Evolutionary conservation across 345 rosid species (phyloP).

Genomic region (Rhodamnia argentea): DNA sequence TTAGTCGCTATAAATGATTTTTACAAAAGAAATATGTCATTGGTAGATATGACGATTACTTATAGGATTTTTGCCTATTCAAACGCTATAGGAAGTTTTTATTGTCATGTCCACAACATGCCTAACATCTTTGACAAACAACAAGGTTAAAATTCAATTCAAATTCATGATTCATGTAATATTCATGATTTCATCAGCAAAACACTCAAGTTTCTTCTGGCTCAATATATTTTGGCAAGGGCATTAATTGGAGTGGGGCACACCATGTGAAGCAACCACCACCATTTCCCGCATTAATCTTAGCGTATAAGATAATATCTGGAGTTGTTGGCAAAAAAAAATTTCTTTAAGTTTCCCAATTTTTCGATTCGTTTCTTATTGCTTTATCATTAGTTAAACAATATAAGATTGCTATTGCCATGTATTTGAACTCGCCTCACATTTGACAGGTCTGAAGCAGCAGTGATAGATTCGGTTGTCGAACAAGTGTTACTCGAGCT

Average conservation of each 20-base stretch:
- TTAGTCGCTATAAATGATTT: background rate
- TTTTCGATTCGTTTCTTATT: background rate
- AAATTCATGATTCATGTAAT: background rate
- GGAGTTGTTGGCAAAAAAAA: background rate
- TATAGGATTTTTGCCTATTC: background rate
- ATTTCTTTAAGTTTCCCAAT: background rate
- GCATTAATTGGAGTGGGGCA: background rate
- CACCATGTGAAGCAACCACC: background rate
- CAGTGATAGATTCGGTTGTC: background rate
- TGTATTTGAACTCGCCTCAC: background rate
- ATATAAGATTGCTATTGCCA: background rate
- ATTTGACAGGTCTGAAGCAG: background rate
- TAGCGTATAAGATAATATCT: background rate
- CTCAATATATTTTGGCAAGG: background rate
- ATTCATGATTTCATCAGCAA: background rate
- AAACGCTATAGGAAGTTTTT: background rate
- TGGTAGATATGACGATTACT: background rate
- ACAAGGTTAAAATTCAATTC: background rate
- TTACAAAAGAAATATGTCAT: background rate
- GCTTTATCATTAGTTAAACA: background rate
- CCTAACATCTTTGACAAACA: background rate
- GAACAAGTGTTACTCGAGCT: accelerated
- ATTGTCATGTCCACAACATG: background rate
- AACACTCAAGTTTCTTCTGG: background rate
- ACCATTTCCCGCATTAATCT: background rate